These are phyloP conservation scores for Lactarius trivialis DNA, from an alignment of 768 basidiomycete genomes.

Conservation along the genomic window DNA sequence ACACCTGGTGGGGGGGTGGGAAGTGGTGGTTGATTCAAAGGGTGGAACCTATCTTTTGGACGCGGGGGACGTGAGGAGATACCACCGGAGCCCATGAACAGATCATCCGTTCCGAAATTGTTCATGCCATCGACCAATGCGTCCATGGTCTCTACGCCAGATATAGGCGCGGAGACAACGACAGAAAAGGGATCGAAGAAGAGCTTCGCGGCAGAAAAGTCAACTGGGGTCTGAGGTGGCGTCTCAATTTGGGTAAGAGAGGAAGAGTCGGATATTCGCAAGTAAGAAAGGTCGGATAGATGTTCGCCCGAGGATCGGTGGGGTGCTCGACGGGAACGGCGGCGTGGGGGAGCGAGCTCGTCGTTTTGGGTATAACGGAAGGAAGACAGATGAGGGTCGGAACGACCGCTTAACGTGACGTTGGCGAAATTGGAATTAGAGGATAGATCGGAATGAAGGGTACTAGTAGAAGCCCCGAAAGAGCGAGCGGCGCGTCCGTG, in stretches of 20 bases:
- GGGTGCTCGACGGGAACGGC: conserved; percentile 14
- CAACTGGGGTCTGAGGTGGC: conserved; percentile 62
- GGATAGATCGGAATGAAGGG: conserved; percentile 13
- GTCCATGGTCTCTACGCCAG: conserved; percentile 84
- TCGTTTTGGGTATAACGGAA: conserved; percentile 2
- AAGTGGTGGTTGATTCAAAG: conserved; percentile 75
- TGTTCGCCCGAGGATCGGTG: conserved; percentile 12
- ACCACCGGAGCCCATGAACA: conserved; percentile 36
- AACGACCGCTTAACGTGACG: conserved; percentile 6
- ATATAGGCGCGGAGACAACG: conserved; percentile 66
- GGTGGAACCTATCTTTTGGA: conserved; percentile 51
- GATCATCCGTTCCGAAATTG: conserved; percentile 50
- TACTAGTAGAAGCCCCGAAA: conserved; percentile 8
- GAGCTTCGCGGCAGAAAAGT: conserved; percentile 35
- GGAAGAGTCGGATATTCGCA: conserved; percentile 59
- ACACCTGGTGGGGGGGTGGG: conserved; percentile 80
- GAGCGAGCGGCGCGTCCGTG: conserved; percentile 4
- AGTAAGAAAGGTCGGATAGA: conserved; percentile 25
- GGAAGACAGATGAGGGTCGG: conserved; percentile 6
- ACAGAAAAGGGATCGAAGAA: conserved; percentile 37
- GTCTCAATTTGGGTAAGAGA: conserved; percentile 59
- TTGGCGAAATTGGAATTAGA: conserved; percentile 18
- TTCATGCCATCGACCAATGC: conserved; percentile 90
- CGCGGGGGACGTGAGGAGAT: conserved; percentile 47
- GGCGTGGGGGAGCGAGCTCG: conserved; percentile 14